These are phyloP conservation scores for Cercospora sp. DNA, from an alignment of 2,329 filamentous ascomycete species.

Conservation along the genomic window DNA sequence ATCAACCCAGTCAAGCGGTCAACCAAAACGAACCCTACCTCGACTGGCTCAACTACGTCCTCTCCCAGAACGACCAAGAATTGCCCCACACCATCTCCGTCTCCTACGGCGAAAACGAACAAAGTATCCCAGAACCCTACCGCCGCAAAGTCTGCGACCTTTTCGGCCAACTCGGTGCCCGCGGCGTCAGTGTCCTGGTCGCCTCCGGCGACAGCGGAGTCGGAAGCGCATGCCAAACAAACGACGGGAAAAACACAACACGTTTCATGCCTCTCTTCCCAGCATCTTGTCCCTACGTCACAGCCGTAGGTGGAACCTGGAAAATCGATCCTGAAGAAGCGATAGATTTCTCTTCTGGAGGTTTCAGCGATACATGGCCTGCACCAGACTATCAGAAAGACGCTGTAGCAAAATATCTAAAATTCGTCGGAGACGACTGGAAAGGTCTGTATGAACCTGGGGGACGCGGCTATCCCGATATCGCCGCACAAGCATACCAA, in stretches of 20 bases:
- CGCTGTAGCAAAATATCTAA: conserved; percentile 44
- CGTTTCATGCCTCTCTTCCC: conserved; percentile 50
- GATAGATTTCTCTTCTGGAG: conserved; percentile 44
- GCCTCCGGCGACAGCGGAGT: conserved; percentile 63
- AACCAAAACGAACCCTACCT: conserved; percentile 66
- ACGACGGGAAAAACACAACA: conserved; percentile 47
- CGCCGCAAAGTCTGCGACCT: conserved; percentile 61
- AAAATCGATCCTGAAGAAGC: conserved; percentile 44
- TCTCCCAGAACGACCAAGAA: conserved; percentile 53
- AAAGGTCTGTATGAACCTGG: conserved; percentile 45
- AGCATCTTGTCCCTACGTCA: conserved; percentile 51
- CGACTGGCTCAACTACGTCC: conserved; percentile 59
- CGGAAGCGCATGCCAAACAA: conserved; percentile 50
- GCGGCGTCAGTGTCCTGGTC: conserved; percentile 62
- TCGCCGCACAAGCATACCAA: conserved; percentile 55
- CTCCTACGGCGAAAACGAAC: conserved; percentile 67
- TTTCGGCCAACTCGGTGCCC: conserved; percentile 63
- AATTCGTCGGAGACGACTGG: conserved; percentile 42
- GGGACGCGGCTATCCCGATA: conserved; percentile 48
- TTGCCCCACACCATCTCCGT: conserved; percentile 63
- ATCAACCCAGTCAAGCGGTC: conserved; percentile 42
- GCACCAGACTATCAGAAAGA: conserved; percentile 46
- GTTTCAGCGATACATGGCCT: conserved; percentile 48
- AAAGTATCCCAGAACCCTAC: conserved; percentile 60
- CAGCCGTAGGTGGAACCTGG: conserved; percentile 46